Evolutionary conservation across 2,329 filamentous ascomycete genomes (phyloP).

Genomic region (Aspergillus chevalieri): DNA sequence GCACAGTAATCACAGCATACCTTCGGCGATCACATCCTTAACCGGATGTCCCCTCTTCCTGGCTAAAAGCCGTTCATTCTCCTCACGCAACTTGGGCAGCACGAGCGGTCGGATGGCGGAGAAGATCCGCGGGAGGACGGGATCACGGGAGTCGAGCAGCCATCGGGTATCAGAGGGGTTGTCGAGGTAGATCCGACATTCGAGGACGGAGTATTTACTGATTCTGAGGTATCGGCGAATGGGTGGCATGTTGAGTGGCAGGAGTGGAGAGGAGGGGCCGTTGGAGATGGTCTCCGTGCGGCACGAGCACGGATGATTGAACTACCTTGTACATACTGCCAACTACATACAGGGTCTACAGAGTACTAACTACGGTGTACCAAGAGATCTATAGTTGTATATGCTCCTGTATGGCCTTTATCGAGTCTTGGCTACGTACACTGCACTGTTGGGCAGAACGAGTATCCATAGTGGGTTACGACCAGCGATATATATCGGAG

Average conservation of each 20-base stretch:
- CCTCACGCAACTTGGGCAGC: slow-evolving; percentile 83
- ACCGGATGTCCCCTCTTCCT: slow-evolving; percentile 74
- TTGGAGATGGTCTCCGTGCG: too few relatives aligned
- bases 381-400: too few relatives aligned
- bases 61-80: slow-evolving; percentile 55
- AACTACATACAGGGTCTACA: too few relatives aligned
- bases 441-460: too few relatives aligned
- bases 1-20: slow-evolving; percentile 38
- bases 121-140: slow-evolving; percentile 75
- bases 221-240: slow-evolving; percentile 86
- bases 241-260: slow-evolving; percentile 64
- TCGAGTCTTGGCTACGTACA: too few relatives aligned
- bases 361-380: too few relatives aligned
- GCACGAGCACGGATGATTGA: too few relatives aligned
- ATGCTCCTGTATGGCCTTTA: too few relatives aligned
- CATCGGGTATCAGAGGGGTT: slow-evolving; percentile 74
- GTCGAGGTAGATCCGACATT: slow-evolving; percentile 93
- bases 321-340: too few relatives aligned
- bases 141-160: slow-evolving; percentile 74
- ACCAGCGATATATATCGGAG: too few relatives aligned
- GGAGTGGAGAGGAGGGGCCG: too few relatives aligned
- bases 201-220: slow-evolving; percentile 88
- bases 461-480: too few relatives aligned
- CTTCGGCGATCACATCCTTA: slow-evolving; percentile 79
- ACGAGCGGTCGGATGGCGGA: slow-evolving; percentile 78